Conservation (phyloP, 352 stramenopile species). For the Globisporangium irregulare region DNA sequence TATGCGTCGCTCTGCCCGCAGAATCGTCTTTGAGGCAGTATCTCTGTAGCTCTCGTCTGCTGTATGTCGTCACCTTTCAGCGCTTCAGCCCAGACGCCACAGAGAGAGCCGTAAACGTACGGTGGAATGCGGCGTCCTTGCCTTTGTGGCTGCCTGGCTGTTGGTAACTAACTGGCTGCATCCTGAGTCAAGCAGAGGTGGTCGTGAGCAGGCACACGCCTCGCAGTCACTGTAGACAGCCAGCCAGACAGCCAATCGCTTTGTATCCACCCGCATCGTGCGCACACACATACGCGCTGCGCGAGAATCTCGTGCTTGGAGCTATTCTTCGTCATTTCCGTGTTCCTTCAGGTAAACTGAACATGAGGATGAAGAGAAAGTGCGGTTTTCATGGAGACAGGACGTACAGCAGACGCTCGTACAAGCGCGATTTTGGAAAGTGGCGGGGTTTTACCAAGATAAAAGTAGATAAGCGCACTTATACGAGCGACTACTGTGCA, state of each 20-base stretch:
- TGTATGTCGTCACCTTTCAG: background rate
- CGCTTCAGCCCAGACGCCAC: background rate
- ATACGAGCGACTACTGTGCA: background rate
- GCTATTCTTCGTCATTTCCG: background rate
- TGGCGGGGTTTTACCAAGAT: too few species aligned
- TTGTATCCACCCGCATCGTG: background rate
- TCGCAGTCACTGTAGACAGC: background rate
- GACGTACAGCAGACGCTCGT: background rate
- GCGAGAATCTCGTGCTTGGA: background rate
- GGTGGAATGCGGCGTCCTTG: background rate
- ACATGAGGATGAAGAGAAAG: background rate
- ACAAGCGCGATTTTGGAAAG: background rate
- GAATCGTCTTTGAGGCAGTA: conserved; percentile 3
- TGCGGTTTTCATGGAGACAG: too few species aligned
- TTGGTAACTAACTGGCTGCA: background rate
- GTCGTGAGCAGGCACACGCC: background rate
- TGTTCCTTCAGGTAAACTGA: background rate
- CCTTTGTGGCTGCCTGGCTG: background rate
- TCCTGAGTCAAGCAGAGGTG: background rate
- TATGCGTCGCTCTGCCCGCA: background rate
- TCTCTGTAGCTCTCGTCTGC: background rate
- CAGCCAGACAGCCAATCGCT: background rate
- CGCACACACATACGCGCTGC: background rate
- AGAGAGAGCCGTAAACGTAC: background rate
- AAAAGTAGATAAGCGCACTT: background rate